Conservation (phyloP, 2,329 filamentous ascomycete genomes). For the Xylaria multiplex region DNA sequence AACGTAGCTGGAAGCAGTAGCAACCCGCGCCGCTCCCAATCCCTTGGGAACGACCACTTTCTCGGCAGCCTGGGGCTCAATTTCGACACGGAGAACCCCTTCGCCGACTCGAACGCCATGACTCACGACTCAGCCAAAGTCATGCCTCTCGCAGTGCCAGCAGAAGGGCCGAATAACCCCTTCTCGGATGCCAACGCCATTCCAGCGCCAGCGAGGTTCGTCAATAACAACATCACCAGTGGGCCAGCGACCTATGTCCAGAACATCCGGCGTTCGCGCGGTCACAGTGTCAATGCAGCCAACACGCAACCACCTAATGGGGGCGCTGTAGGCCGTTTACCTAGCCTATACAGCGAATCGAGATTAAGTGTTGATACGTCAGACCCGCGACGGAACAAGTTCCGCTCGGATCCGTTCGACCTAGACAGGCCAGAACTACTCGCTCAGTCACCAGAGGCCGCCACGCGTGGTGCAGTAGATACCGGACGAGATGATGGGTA, state of each 20-base stretch:
- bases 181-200: constrained; percentile 63
- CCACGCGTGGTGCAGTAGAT: constrained; percentile 45
- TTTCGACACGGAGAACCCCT: constrained; percentile 55
- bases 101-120: constrained; percentile 59
- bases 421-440: constrained; percentile 65
- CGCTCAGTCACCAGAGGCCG: constrained; percentile 33
- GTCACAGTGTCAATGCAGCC: constrained; percentile 53
- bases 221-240: constrained; percentile 37
- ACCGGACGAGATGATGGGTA: constrained; percentile 42
- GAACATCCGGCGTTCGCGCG: constrained; percentile 61
- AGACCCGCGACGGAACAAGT: constrained; percentile 60
- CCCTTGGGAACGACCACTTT: constrained; percentile 53
- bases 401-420: constrained; percentile 73
- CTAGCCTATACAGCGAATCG: constrained; percentile 58
- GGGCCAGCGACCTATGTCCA: constrained; percentile 55
- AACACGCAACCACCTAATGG: constrained; percentile 44
- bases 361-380: constrained; percentile 55
- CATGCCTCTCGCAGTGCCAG: constrained; percentile 49
- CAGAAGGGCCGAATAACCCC: constrained; percentile 53
- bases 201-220: constrained; percentile 39
- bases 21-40: constrained; percentile 45
- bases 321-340: constrained; percentile 44
- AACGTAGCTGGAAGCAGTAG: constrained; percentile 42
- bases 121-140: constrained; percentile 54
- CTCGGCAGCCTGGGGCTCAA: constrained; percentile 54